Conservation (phyloP, 495 filamentous ascomycete species). For the Saxophila tyrrhenica region DNA sequence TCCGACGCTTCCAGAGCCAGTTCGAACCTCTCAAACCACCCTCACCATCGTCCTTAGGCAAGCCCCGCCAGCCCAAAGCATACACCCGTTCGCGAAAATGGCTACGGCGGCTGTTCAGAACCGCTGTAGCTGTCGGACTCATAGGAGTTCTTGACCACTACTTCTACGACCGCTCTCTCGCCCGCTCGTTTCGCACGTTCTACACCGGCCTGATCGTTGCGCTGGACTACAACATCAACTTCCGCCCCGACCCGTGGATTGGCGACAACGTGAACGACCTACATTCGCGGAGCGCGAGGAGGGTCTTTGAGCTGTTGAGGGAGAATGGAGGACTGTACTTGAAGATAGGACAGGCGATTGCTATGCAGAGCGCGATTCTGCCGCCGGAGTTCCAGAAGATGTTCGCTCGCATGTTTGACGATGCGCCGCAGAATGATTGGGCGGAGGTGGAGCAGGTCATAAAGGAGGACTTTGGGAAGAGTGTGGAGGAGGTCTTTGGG, state of each 20-base stretch:
- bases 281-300: conserved; percentile 71
- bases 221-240: conserved; percentile 93
- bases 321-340: conserved; percentile 87
- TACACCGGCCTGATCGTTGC: conserved; percentile 68
- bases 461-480: conserved; percentile 67
- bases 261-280: conserved; percentile 56
- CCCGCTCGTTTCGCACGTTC: conserved; percentile 74
- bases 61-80: conserved; percentile 50
- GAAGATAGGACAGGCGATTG: conserved; percentile 96
- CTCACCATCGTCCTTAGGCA: conserved; percentile 65
- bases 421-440: conserved; percentile 93
- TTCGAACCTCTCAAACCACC: conserved; percentile 53
- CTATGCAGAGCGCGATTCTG: conserved; percentile 90
- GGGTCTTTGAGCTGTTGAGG: conserved; percentile 65
- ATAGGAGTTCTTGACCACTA: conserved; percentile 57
- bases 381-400: conserved; percentile 90
- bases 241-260: conserved; percentile 61
- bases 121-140: conserved; percentile 46
- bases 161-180: conserved; percentile 65
- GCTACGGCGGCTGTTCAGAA: conserved; percentile 57
- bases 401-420: conserved; percentile 95
- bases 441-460: conserved; percentile 78
- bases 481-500: conserved; percentile 78
- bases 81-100: conserved; percentile 62
- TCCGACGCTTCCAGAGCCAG: conserved; percentile 8